These are phyloP conservation scores for Psilocybe cyanescens DNA, from an alignment of 768 basidiomycete genomes.

Conservation along the genomic window DNA sequence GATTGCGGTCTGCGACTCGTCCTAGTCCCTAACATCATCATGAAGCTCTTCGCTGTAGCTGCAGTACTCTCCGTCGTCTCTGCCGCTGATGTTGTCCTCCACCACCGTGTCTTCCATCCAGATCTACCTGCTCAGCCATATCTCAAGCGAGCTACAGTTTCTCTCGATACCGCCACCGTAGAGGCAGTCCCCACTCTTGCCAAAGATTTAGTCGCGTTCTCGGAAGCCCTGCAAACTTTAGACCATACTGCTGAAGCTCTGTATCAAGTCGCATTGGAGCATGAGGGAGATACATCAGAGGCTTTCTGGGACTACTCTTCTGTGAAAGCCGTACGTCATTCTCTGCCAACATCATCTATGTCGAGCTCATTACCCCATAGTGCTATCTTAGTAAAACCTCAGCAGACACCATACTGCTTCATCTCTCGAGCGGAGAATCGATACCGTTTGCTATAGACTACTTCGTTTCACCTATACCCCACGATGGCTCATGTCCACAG, in stretches of 20 bases:
- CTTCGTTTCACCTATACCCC: constrained; percentile 69
- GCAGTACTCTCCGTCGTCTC: constrained; percentile 25
- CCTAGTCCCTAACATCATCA: constrained; percentile 10
- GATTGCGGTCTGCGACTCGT: constrained; percentile 1
- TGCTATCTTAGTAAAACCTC: constrained; percentile 65
- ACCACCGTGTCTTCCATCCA: constrained; percentile 61
- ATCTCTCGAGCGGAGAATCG: constrained; percentile 44
- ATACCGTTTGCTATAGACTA: constrained; percentile 73
- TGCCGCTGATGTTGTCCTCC: constrained; percentile 33
- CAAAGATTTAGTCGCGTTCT: constrained; percentile 51
- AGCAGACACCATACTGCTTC: constrained; percentile 61
- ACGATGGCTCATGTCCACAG: constrained; percentile 66
- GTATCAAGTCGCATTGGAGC: constrained; percentile 76
- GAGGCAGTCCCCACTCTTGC: constrained; percentile 43
- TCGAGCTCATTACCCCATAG: constrained; percentile 37
- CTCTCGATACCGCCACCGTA: constrained; percentile 38
- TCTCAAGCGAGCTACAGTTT: constrained; percentile 46
- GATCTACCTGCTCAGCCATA: constrained; percentile 40
- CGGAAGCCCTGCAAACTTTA: constrained; percentile 37
- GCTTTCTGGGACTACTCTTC: constrained; percentile 60
- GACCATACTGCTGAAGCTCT: constrained; percentile 45
- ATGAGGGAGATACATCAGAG: constrained; percentile 41
- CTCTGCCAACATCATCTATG: constrained; percentile 12
- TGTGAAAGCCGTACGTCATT: constrained; percentile 57
- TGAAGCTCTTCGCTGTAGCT: constrained; percentile 21